Evolutionary conservation across 805 yeast genomes (phyloP), one percentile per base, ranked within the genome.

Genomic region (Ogataea corticis): DNA sequence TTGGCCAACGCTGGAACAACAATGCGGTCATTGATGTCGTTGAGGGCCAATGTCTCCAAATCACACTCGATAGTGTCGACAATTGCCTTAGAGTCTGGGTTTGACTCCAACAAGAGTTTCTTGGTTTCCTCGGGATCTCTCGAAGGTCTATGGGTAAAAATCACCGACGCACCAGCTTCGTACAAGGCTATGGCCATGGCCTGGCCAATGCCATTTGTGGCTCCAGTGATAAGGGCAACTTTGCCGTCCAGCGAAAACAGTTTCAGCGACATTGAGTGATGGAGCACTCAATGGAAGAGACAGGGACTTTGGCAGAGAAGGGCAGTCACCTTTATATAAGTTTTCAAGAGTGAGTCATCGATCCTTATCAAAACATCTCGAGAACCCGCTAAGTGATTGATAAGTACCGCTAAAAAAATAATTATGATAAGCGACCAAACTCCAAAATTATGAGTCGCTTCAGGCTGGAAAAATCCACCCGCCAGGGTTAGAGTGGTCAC

Each of bases 161-260:
- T 66, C 52, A 71, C 51, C 15, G 49, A 61, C n/a, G 76, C 69
- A 7, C 78, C 78, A 10, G 79, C 79, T 47, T 71, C 72, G 7
- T 78, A 80, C 23, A 78, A 57, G 14, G 76, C 82, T 32, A 63
- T 54, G 16, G 80, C 80, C 57, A 77, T 75, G 33, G 74, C 72
- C 27, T 68, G 70, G 7, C 83, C 83, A 50, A 78, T 78, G 4
- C 83, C 83, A 17, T 75, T 70, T 32, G 80, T 73, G 29, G 76
- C 80, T 7, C 83, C 83, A 14, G 82, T 71, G 31, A 75, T 62
- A 9, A 72, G 45, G 5, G 71, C 75, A 11, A 64, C 69, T 50
- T 71, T 68, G 9, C 73, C 74, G 41, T 63, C 51, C 7, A 69
- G 57, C 2, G 73, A 68, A 45, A 66, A 72, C 45, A 63, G 55